A percentile compares a stretch with the other conserved stretches of the same genome.
phyloP scores from a whole-genome alignment of 192 early-diverging fungal genomes.

The Paraglomus occultum region DNA sequence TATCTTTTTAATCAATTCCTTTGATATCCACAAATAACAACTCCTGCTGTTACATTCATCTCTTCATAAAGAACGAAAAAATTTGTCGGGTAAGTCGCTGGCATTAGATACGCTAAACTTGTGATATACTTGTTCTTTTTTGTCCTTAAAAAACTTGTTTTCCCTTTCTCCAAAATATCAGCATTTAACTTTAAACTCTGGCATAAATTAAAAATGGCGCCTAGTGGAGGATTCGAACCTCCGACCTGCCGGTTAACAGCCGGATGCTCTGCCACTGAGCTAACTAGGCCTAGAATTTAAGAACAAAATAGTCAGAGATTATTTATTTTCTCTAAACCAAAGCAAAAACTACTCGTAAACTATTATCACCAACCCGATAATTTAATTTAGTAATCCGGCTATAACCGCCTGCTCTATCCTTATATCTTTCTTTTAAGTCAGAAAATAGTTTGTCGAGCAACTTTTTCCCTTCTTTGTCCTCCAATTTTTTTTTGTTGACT shows the following conservation, averaged over 20 bases:
- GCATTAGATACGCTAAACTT: no score
- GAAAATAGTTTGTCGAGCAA: conserved; percentile 1
- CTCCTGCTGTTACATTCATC: no score
- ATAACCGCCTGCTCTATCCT: conserved; percentile 8
- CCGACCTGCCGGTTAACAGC: conserved; percentile 14
- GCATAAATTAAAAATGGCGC: conserved; percentile 20
- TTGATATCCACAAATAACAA: no score
- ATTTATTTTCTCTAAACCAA: background rate
- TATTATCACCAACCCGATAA: conserved; percentile 10
- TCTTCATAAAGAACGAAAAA: no score
- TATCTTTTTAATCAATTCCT: no score
- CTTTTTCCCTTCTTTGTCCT: no score
- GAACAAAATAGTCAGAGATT: no score
- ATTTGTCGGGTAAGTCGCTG: no score
- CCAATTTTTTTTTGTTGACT: conserved; percentile 7
- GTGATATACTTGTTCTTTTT: no score
- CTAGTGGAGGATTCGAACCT: conserved; percentile 18
- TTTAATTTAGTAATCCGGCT: conserved; percentile 15
- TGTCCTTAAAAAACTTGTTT: conserved; percentile 2
- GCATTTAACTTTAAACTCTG: conserved; percentile 1
- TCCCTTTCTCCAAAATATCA: background rate
- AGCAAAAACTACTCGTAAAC: background rate
- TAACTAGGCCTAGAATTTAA: conserved; percentile 11
- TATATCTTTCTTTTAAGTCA: conserved; percentile 8
- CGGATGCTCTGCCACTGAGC: conserved; percentile 16